Percentiles rank a stretch among this genome's conserved stretches.
phyloP scores from a whole-genome alignment of 192 early-diverging fungal genomes.

The Backusella mclennaniae region DNA sequence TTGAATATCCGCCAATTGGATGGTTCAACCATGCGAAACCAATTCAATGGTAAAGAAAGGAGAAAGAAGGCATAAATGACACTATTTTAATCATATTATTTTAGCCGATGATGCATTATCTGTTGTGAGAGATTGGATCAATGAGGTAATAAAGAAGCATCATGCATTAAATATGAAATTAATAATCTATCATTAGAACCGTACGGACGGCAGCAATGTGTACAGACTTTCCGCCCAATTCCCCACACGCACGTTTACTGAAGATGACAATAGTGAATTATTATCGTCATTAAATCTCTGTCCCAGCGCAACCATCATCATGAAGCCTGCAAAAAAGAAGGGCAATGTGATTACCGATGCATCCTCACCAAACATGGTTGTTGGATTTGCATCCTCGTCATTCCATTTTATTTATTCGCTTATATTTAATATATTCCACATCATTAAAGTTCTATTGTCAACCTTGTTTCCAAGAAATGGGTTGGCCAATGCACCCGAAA shows the following conservation, averaged over 20 bases:
- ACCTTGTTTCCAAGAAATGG: slow-evolving; percentile 13
- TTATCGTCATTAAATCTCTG: slow-evolving; percentile 19
- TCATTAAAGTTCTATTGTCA: neutral
- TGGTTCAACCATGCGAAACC: slow-evolving; percentile 19
- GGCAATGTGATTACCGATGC: slow-evolving; percentile 11
- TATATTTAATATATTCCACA: neutral
- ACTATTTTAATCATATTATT: neutral
- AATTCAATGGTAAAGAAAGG: slow-evolving; percentile 23
- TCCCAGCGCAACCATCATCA: slow-evolving; percentile 35
- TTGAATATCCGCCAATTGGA: slow-evolving; percentile 34
- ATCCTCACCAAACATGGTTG: neutral
- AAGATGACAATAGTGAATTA: slow-evolving; percentile 18
- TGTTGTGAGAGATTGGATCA: slow-evolving; percentile 30
- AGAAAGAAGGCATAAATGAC: neutral
- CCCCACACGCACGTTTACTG: slow-evolving; percentile 31
- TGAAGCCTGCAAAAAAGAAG: slow-evolving; percentile 27
- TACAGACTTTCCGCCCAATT: slow-evolving; percentile 35
- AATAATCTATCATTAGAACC: slow-evolving; percentile 11
- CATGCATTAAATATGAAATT: neutral
- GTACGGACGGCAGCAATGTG: slow-evolving; percentile 32
- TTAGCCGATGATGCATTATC: slow-evolving; percentile 22
- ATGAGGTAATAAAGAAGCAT: slow-evolving; percentile 9
- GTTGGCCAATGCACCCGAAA: neutral
- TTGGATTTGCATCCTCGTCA: slow-evolving; percentile 21
- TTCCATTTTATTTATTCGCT: slow-evolving; percentile 18